Percentiles rank a stretch among this genome's conserved stretches.
These are phyloP conservation scores for Arthroderma sp. DNA, from an alignment of 2,329 filamentous ascomycete species.

Conservation along the genomic window DNA sequence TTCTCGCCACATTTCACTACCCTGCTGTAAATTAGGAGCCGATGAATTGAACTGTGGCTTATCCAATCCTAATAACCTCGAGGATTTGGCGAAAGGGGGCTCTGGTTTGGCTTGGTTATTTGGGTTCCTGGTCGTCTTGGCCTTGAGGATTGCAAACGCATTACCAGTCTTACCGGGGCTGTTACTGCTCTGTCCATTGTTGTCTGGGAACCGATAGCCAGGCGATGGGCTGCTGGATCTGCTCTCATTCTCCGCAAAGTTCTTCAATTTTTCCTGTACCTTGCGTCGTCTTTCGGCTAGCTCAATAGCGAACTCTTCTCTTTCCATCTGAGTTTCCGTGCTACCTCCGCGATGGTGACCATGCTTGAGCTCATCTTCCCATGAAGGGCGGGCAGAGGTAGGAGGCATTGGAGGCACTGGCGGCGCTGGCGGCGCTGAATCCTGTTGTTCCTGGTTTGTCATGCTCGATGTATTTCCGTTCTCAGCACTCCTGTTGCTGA, in stretches of 20 bases:
- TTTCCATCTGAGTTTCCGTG: conserved; percentile 38
- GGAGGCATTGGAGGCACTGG: conserved; percentile 3
- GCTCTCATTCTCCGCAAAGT: conserved; percentile 32
- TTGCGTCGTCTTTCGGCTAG: conserved; percentile 37
- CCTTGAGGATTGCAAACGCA: conserved; percentile 36
- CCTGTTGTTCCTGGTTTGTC: neutral
- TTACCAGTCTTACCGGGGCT: conserved; percentile 26
- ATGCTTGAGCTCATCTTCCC: conserved; percentile 39
- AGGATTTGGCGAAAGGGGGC: conserved; percentile 24
- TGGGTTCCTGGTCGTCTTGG: conserved; percentile 27
- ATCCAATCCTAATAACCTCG: conserved; percentile 33
- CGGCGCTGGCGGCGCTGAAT: neutral
- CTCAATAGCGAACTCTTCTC: conserved; percentile 38
- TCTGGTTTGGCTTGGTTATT: conserved; percentile 22
- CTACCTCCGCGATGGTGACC: conserved; percentile 35
- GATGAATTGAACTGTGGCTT: conserved; percentile 22
- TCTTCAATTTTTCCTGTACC: conserved; percentile 39
- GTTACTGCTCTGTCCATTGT: conserved; percentile 19
- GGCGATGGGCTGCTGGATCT: conserved; percentile 34
- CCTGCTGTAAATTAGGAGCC: conserved; percentile 23
- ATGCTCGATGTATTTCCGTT: neutral
- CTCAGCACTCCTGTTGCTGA: conserved; percentile 19
- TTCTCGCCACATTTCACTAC: conserved; percentile 28
- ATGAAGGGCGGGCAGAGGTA: conserved; percentile 22
- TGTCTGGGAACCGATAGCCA: conserved; percentile 1